These are phyloP conservation scores for Nissolia schottii DNA, from an alignment of 306 rosid species.

Conservation along the genomic window DNA sequence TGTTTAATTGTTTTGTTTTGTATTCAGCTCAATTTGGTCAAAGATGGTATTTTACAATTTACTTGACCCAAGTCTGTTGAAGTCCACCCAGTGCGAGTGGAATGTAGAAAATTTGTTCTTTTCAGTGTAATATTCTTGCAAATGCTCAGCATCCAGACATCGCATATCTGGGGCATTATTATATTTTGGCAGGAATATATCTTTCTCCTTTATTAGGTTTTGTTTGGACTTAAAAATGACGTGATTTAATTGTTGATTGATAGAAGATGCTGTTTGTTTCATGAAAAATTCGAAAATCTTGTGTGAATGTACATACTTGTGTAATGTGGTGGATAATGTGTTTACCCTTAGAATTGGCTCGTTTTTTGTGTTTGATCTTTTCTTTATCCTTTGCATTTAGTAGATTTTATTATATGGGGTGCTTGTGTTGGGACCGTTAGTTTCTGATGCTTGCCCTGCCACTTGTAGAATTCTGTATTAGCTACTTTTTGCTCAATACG, in stretches of 20 bases:
- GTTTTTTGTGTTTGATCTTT: slow-evolving; percentile 15
- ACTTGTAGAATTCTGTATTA: slow-evolving; percentile 45
- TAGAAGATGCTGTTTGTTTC: slow-evolving; percentile 54
- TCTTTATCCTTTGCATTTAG: slow-evolving; percentile 14
- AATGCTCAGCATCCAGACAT: slow-evolving; percentile 30
- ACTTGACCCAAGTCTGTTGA: slow-evolving; percentile 21
- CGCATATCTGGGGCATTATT: slow-evolving; percentile 15
- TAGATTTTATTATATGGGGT: slow-evolving; percentile 35
- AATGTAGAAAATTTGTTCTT: slow-evolving; percentile 18
- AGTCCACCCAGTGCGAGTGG: neutral
- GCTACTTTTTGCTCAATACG: slow-evolving; percentile 49
- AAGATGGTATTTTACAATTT: slow-evolving; percentile 12
- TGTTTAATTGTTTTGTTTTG: neutral
- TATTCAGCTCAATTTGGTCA: slow-evolving; percentile 17
- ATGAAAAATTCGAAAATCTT: slow-evolving; percentile 35
- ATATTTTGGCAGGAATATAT: slow-evolving; percentile 33
- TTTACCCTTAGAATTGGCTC: slow-evolving; percentile 23
- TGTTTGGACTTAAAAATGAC: slow-evolving; percentile 21
- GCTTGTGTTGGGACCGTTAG: slow-evolving; percentile 68
- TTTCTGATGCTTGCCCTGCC: slow-evolving; percentile 89
- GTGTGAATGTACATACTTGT: slow-evolving; percentile 34
- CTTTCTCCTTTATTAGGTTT: neutral
- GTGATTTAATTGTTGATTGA: slow-evolving; percentile 54
- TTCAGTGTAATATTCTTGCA: slow-evolving; percentile 21
- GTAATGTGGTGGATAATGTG: slow-evolving; percentile 30